Percentiles rank a stretch among this genome's conserved stretches.
These are phyloP conservation scores for Dendryphion nanum DNA, from an alignment of 2,329 filamentous ascomycete species.

Conservation along the genomic window DNA sequence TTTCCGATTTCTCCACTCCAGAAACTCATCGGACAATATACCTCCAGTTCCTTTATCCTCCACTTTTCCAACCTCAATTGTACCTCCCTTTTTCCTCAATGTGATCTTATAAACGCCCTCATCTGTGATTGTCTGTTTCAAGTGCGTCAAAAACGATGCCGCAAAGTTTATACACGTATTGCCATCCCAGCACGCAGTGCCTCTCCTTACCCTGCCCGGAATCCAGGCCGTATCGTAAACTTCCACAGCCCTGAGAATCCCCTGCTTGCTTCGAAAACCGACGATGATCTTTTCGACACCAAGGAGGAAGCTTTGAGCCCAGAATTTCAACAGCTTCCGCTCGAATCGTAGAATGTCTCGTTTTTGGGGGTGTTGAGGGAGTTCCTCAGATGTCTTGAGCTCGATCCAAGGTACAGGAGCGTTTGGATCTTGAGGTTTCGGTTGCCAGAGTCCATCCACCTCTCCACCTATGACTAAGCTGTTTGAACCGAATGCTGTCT, in stretches of 20 bases:
- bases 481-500: constrained; percentile 77
- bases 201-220: constrained; percentile 70
- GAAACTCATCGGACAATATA: constrained; percentile 75
- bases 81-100: constrained; percentile 59
- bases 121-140: constrained; percentile 57
- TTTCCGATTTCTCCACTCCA: constrained; percentile 67
- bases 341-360: constrained; percentile 76
- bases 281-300: constrained; percentile 91
- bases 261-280: constrained; percentile 74
- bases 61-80: constrained; percentile 72
- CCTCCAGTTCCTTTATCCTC: constrained; percentile 72
- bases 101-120: constrained; percentile 82
- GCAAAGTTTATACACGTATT: constrained; percentile 94
- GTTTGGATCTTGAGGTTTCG: constrained; percentile 16
- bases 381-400: constrained; percentile 82
- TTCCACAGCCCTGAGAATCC: constrained; percentile 69
- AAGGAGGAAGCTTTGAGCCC: constrained; percentile 93
- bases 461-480: constrained; percentile 83
- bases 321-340: constrained; percentile 89
- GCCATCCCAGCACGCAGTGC: constrained; percentile 77
- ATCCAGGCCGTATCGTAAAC: constrained; percentile 79
- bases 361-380: constrained; percentile 53
- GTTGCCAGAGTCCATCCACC: constrained; percentile 69
- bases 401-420: constrained; percentile 82
- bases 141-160: constrained; percentile 73